Evolutionary conservation across 176 grass and related monocot genomes (phyloP), one percentile per base, ranked within the genome.

Genomic region (Bolboschoenus planiculmis): DNA sequence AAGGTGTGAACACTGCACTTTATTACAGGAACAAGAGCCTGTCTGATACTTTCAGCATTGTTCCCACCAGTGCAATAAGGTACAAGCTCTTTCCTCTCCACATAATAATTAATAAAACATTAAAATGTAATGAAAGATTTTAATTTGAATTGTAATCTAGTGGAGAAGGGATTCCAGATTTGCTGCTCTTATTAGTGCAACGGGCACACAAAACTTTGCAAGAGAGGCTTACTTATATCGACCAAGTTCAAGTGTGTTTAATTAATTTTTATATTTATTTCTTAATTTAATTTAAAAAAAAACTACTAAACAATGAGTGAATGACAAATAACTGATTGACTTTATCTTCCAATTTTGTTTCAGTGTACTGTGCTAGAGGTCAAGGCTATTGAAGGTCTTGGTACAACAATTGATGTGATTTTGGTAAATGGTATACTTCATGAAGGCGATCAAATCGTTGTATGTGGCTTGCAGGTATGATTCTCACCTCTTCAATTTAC

Each of bases 281-380:
- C 27, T 55, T 7, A 30, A 30, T 29, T 76, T 43, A 48, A 40
- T 76, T 76, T 40, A 47, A 21, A 75, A 39, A 47, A 74, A 7
- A 56, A 21, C 18, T 7, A 57, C 29, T 50, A 55, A 79, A 47
- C 40, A 39, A n/a, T 43, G 20, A 43, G 36, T 4, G 5, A 27
- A 80, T 56, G 47, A 80, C 23, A 83, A 26, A 44, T 57, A 24
- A 50, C 23, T 46, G 55, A 39, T 76, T 61, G 27, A 63, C 55
- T 60, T 81, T 71, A 64, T 81, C 54, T 82, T 77, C 18, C 3
- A 24, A 36, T 44, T 81, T 27, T 84, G 36, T 90, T 84, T 85
- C 88, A 97, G 94, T 94, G 94, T 86, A 97, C 94, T 57, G 94
- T 97, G 43, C 57, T 97, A 51, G 94, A 97, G 88, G 94, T 97